Evolutionary conservation across 1,139 yeast genomes (phyloP).

Genomic region (Candida neerlandica): DNA sequence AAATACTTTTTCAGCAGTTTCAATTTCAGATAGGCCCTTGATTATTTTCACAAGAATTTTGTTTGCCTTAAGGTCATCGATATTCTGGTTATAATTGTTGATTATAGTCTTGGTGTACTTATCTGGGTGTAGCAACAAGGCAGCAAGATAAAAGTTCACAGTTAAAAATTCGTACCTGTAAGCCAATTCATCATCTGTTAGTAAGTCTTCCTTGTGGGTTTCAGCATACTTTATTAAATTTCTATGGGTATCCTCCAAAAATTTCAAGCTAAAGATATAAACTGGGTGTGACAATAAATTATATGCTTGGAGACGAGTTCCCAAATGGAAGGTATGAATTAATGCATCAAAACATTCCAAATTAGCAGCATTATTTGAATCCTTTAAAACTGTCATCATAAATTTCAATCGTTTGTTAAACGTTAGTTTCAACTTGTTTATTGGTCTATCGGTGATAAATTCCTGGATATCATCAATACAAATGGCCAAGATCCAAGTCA

Average conservation of each 20-base stretch:
- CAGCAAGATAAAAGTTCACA: slow-evolving; percentile 45
- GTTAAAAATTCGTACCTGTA: slow-evolving; percentile 29
- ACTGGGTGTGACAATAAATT: slow-evolving; percentile 38
- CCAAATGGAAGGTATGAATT: slow-evolving; percentile 45
- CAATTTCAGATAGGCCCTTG: slow-evolving; percentile 36
- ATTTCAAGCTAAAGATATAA: slow-evolving; percentile 42
- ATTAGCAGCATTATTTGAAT: slow-evolving; percentile 34
- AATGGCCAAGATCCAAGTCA: slow-evolving; percentile 37
- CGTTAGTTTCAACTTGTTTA: slow-evolving; percentile 32
- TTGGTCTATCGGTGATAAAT: slow-evolving; percentile 27
- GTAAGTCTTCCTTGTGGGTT: slow-evolving; percentile 16
- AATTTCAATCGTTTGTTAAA: slow-evolving; percentile 43
- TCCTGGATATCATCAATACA: slow-evolving; percentile 43
- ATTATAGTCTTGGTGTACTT: slow-evolving; percentile 30
- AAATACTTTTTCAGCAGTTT: slow-evolving; percentile 27
- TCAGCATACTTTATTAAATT: slow-evolving; percentile 26
- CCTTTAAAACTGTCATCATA: slow-evolving; percentile 35
- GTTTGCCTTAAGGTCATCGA: slow-evolving; percentile 33
- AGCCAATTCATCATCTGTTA: slow-evolving; percentile 23
- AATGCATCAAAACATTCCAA: slow-evolving; percentile 48
- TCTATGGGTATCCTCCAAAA: slow-evolving; percentile 41
- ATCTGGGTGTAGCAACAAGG: slow-evolving; percentile 43
- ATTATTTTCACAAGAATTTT: slow-evolving; percentile 42
- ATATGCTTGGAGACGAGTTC: slow-evolving; percentile 35
- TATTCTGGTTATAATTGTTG: slow-evolving; percentile 27